Base-by-base conservation (phyloP, 352 stramenopile species). In the Globisporangium radiosum region DNA sequence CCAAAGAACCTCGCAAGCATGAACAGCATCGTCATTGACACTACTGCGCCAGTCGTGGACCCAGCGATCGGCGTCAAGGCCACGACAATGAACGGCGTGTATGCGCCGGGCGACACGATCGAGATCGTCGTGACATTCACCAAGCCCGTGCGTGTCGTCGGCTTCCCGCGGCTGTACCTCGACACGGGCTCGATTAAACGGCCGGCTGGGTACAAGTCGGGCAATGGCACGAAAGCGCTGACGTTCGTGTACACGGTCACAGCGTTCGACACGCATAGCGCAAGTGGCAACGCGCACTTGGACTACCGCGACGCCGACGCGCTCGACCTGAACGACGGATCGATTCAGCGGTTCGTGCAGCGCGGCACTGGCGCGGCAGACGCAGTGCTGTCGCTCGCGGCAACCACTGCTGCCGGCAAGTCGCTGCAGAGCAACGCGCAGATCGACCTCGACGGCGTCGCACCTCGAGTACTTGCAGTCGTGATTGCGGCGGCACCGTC, bases 181-280 rank as follows among this genome's bases (percentile, higher is more conserved):
- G 79, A 92, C 58, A 93, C 83, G 0, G 81, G 78, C 5, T 64
- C 66, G 0, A 83, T 90, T 54, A 88, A 90, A 58, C 77, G 78
- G 7, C 70, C 77, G 25, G 85, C 85, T 0, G 71, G 74, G 4
- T 95, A 92, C 66, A 70, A 54, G 33, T 75, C 71, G 33, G 85
- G 85, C 1, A 78, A 75, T 45, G 81, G 75, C 8, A 86, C 78
- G 0, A 88, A 81, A 50, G 57, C 69, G 38, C 54, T 95, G 0
- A 76, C 62, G 5, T 94, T 95, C 67, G 58, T 78, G n/a, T 95
- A 94, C 67, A 85, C 67, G 0, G 76, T 94, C 4, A 70, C 69
- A 0, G 64, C 78, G 5, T 85, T 85, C 54, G 85, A 94, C 55
- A 71, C 70, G 3, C 75, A 82, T 54, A 69, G 50, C 9, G 61